Conservation (phyloP, 371 early-diverging fungal genomes). For the Apophysomyces ossiformis region DNA sequence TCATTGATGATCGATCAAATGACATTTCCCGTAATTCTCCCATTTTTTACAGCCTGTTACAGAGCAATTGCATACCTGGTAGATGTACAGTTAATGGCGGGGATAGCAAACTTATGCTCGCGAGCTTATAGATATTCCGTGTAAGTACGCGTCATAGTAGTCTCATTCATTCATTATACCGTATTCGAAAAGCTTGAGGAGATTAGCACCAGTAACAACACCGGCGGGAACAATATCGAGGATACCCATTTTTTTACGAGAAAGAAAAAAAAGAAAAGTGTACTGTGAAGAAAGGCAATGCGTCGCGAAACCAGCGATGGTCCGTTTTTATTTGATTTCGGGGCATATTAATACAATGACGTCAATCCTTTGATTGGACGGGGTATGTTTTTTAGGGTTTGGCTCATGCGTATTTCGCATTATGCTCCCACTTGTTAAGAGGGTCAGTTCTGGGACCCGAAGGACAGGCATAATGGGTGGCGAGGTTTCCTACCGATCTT, state of each 20-base stretch:
- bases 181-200: slow-evolving; percentile 84
- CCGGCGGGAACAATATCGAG: slow-evolving; percentile 87
- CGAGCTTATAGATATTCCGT: slow-evolving; percentile 52
- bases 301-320: background rate
- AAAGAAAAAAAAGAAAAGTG: slow-evolving; percentile 4
- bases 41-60: slow-evolving; percentile 13
- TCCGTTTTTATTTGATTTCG: background rate
- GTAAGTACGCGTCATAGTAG: background rate
- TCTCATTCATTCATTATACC: slow-evolving; percentile 26
- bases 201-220: slow-evolving; percentile 88
- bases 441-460: too few relatives aligned
- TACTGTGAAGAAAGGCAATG: slow-evolving; percentile 25
- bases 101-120: slow-evolving; percentile 86
- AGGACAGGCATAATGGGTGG: too few relatives aligned
- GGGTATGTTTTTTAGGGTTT: too few relatives aligned
- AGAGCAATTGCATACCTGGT: slow-evolving; percentile 55
- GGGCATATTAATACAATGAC: background rate
- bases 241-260: slow-evolving; percentile 71
- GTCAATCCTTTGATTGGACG: too few relatives aligned
- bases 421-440: too few relatives aligned
- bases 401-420: too few relatives aligned
- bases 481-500: too few relatives aligned
- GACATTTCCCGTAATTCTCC: slow-evolving; percentile 18
- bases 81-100: slow-evolving; percentile 93
- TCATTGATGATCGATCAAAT: slow-evolving; percentile 8